phyloP scores from a whole-genome alignment of 148 eudicot species.

The Silene uniflora region DNA sequence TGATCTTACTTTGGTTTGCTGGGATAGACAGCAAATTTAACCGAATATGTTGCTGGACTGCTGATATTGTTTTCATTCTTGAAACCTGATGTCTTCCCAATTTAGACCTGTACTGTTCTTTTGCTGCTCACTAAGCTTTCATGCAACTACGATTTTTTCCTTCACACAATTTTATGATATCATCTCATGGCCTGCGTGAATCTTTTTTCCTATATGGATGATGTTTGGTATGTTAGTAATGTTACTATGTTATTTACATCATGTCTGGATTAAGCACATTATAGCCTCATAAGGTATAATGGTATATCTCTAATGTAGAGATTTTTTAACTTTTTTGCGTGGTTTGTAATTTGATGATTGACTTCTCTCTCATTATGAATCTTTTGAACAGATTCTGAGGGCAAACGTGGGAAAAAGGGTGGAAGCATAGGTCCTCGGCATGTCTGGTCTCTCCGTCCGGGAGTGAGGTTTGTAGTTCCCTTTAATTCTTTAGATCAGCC shows the following conservation, averaged over 20 bases:
- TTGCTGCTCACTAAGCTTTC: constrained; percentile 1
- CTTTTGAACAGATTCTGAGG: constrained; percentile 24
- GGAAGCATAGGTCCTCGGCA: constrained; percentile 32
- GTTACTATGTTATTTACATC: too few species aligned
- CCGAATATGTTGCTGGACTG: background rate
- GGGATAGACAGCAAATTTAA: background rate
- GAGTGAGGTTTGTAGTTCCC: constrained; percentile 36
- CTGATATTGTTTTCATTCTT: background rate
- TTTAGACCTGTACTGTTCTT: background rate
- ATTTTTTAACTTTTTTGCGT: background rate
- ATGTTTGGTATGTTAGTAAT: background rate
- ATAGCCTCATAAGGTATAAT: background rate
- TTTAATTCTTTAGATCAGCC: constrained; percentile 32
- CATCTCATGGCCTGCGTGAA: background rate
- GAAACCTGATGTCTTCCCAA: background rate
- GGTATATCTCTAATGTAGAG: background rate
- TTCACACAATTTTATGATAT: background rate
- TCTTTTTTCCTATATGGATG: background rate
- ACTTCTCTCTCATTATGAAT: background rate
- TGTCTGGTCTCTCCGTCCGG: constrained; percentile 35
- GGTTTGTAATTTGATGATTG: constrained; percentile 6
- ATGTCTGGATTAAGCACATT: too few species aligned
- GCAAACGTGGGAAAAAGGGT: constrained; percentile 34
- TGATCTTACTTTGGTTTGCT: background rate
- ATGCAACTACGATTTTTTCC: background rate